phyloP scores from a whole-genome alignment of 768 basidiomycete species.

The Vishniacozyma victoriae region DNA sequence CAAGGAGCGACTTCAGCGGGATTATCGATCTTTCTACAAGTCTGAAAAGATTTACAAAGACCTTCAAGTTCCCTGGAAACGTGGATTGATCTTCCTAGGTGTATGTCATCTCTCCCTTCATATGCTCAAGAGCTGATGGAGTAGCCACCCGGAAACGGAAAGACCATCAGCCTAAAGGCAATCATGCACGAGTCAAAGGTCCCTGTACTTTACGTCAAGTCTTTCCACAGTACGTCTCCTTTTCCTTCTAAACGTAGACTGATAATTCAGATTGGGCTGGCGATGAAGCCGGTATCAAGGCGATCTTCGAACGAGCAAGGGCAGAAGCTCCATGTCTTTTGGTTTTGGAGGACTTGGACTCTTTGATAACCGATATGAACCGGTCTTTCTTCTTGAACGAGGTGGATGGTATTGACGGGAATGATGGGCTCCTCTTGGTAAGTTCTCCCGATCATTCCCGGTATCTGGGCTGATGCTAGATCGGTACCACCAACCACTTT shows the following conservation, averaged over 20 bases:
- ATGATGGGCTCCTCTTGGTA: constrained; percentile 72
- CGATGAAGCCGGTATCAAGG: constrained; percentile 52
- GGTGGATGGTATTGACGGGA: constrained; percentile 66
- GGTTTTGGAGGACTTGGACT: constrained; percentile 65
- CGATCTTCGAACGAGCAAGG: constrained; percentile 68
- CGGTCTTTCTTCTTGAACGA: constrained; percentile 86
- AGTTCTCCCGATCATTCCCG: constrained; percentile 2
- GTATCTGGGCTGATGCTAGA: constrained; percentile 11
- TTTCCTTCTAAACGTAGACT: background rate
- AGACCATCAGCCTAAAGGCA: constrained; percentile 65
- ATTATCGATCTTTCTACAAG: constrained; percentile 73
- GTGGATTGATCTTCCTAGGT: constrained; percentile 75
- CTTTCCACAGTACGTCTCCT: constrained; percentile 58
- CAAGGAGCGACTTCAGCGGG: constrained; percentile 65
- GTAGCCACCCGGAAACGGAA: constrained; percentile 60
- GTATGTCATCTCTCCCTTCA: constrained; percentile 47
- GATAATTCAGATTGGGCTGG: constrained; percentile 1
- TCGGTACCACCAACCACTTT: constrained; percentile 66
- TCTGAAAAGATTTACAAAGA: constrained; percentile 67
- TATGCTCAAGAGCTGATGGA: background rate
- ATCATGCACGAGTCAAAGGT: constrained; percentile 67
- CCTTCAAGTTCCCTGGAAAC: constrained; percentile 79
- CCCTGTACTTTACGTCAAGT: constrained; percentile 72
- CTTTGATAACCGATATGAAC: constrained; percentile 68
- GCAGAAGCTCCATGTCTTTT: constrained; percentile 48